Evolutionary conservation across 2,329 filamentous ascomycete genomes (phyloP).

Genomic region (Fusarium gaditjirri): DNA sequence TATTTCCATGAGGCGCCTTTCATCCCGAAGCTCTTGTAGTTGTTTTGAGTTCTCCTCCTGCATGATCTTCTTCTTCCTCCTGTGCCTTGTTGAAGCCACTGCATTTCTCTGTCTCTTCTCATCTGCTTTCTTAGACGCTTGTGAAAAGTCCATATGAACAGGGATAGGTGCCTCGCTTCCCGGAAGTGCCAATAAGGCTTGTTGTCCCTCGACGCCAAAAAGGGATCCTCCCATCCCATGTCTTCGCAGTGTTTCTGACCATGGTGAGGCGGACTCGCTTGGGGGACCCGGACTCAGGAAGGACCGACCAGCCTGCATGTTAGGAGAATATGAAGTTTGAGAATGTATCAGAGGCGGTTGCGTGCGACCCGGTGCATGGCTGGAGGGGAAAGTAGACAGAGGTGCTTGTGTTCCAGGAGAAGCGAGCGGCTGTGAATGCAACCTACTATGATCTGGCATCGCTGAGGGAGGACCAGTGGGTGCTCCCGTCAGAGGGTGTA

Average conservation of each 20-base stretch:
- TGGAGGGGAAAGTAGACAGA: constrained; percentile 36
- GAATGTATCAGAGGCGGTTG: constrained; percentile 31
- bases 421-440: constrained; percentile 52
- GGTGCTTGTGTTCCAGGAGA: constrained; percentile 41
- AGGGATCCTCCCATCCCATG: constrained; percentile 42
- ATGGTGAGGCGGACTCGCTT: constrained; percentile 42
- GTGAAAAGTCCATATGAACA: constrained; percentile 81
- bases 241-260: constrained; percentile 50
- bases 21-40: constrained; percentile 75
- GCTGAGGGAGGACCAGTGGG: constrained; percentile 34
- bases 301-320: constrained; percentile 34
- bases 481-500: constrained; percentile 43
- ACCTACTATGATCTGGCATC: constrained; percentile 46
- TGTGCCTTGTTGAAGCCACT: constrained; percentile 84
- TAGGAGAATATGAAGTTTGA: constrained; percentile 37
- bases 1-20: constrained; percentile 71
- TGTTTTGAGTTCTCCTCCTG: constrained; percentile 77
- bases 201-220: constrained; percentile 49
- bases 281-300: constrained; percentile 34
- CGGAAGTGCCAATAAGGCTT: constrained; percentile 53
- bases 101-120: constrained; percentile 89
- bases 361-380: constrained; percentile 29
- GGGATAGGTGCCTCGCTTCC: constrained; percentile 56
- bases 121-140: constrained; percentile 83
- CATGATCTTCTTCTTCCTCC: constrained; percentile 83